Conservation (phyloP, 305 asterid genomes). For the Fraxinus angustifolia region DNA sequence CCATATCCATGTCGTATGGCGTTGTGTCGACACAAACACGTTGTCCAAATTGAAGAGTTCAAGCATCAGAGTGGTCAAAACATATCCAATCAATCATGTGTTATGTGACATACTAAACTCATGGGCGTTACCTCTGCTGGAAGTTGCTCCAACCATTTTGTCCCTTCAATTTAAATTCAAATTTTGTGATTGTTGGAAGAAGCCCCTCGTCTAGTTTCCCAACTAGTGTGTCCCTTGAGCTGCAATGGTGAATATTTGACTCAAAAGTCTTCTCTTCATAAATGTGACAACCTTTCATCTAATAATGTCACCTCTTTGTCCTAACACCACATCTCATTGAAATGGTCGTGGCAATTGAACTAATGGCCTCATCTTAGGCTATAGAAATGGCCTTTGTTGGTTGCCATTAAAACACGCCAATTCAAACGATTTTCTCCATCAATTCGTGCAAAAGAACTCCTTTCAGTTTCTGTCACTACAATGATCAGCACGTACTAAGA, state of each 20-base stretch:
- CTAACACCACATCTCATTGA: neutral
- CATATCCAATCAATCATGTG: neutral
- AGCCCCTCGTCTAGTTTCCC: neutral
- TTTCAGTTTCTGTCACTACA: neutral
- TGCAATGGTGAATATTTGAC: neutral
- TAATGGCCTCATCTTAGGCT: neutral
- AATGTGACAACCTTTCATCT: neutral
- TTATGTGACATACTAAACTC: neutral
- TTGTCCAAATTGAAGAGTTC: neutral
- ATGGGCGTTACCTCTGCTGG: neutral
- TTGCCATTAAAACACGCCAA: neutral
- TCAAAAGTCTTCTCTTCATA: neutral
- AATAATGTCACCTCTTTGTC: neutral
- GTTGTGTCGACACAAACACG: neutral
- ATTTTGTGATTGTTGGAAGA: neutral
- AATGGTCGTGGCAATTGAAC: neutral
- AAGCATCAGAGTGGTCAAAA: neutral
- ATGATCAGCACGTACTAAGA: neutral
- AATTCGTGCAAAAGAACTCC: neutral
- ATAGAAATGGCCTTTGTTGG: neutral
- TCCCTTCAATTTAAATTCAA: neutral
- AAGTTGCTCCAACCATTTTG: neutral
- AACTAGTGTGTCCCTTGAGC: neutral
- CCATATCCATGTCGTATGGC: neutral
- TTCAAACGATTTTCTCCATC: neutral